Evolutionary conservation across 495 filamentous ascomycete species (phyloP), one percentile per base, ranked within the genome.

Genomic region (Penicillium samsonianum): DNA sequence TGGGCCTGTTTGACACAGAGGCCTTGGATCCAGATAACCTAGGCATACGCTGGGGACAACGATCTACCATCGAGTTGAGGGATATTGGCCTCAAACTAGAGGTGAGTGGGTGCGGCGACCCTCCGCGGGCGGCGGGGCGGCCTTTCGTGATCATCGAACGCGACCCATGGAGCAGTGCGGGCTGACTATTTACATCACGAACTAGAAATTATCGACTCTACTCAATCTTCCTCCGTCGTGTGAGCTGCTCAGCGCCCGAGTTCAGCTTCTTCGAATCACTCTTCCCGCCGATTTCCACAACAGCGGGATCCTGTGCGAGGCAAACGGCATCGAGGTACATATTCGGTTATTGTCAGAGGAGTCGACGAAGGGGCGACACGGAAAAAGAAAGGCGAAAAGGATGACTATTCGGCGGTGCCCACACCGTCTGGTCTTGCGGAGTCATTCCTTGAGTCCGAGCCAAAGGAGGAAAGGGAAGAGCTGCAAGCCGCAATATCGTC

Each of bases 401-500:
- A 30, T 11, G 33, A 45, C 22, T 20, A 20, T 5, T 20, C 51
- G 9, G 44, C 35, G 3, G 40, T 96, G 11, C 90, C 90, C 4
- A 90, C 88, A 16, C 84, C 90, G n/a, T 81, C 87, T 59, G 87
- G 93, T 55, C 80, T 98, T 30, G 93, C 93, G 4, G 81, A 91
- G 68, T 95, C 90, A 0, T 97, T 96, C 71, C 78, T 98, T 14
- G 82, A 91, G 60, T 82, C 90, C 1, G 90, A 97, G 61, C 89
- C 91, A 1, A 70, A 69, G 41, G 83, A 88, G 53, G 89, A 94
- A 65, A 88, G 85, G 61, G 82, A 81, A 33, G 83, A 91, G 69
- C 75, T 98, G 28, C 83, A 94, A 71, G 85, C 89, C 51, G 90
- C 88, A 5, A 77, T 97, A 17, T 78, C 84, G 5, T 86, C 85